Base-by-base conservation (phyloP, 2,329 filamentous ascomycete genomes). In the Coleophoma cylindrospora region DNA sequence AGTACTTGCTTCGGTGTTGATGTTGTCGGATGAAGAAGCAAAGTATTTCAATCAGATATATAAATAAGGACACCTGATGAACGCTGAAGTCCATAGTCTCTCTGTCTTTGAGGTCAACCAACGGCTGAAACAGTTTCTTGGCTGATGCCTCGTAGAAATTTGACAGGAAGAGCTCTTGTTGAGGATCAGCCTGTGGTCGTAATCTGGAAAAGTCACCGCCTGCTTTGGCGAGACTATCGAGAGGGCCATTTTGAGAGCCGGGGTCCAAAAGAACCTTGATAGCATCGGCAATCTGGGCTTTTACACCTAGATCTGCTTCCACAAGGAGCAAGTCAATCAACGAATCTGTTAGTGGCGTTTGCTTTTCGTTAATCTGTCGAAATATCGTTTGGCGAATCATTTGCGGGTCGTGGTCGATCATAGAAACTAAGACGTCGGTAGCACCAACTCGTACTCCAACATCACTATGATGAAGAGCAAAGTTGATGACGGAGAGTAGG, bases 311-410 rank as follows among this genome's bases (percentile, higher is more conserved):
- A 64, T 99, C 94, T 15, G 89, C 86, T 70, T 99, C 94, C 2
- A 94, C 84, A 43, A 97, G 78, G 2, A 99, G 79, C 40, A 99
- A 76, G 60, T 96, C 92, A 51, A 97, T 95, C 38, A 99, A 73
- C 0, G 89, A 95, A 65, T 97, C 94, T 1, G 91, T 96, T 48
- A 99, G 71, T 4, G 90, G 89, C 2, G 85, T 83, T 59, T 89
- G 84, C 64, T 91, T 91, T 57, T 96, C 91, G 57, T 87, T 86
- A 54, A 96, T 86, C 57, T 95, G 90, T 54, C 91, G 89, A 67
- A 96, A 92, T 60, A 97, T 91, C 49, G 92, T 95, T 58, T 87
- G 84, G 45, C 94, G 87, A 65, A 99, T 92, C 86, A 96, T 91
- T 60, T 91, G 82, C 2, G 92, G 87, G 61, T 99, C 94, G 64